phyloP scores from a whole-genome alignment of 2,329 filamentous ascomycete species.

The Fusarium floridanum region DNA sequence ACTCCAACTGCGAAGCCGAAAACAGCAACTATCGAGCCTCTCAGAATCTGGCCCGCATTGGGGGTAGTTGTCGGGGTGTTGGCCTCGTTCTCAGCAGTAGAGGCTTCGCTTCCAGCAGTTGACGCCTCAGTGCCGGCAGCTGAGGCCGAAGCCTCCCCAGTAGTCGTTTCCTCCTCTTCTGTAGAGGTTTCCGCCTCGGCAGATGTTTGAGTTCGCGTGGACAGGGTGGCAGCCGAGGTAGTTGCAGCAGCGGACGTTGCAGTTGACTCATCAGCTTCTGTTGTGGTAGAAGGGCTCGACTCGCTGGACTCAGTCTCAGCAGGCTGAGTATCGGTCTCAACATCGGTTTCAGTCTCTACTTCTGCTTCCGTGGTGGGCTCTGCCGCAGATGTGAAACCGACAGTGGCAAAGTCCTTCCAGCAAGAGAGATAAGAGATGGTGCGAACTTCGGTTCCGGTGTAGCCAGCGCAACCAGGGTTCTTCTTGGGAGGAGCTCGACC shows the following conservation, averaged over 20 bases:
- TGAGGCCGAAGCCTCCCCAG: background rate
- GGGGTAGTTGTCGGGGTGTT: background rate
- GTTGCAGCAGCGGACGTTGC: background rate
- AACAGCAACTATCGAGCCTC: conserved; percentile 5
- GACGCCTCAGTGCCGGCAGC: background rate
- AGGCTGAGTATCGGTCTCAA: background rate
- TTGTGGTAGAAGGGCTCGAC: background rate
- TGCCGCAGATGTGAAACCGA: background rate
- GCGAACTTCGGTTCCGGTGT: conserved; percentile 53
- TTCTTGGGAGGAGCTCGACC: conserved; percentile 65
- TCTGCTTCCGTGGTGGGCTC: background rate
- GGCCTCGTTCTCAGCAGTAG: background rate
- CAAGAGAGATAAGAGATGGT: conserved; percentile 33
- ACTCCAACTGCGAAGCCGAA: conserved; percentile 17
- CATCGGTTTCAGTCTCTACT: background rate
- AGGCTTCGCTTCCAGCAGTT: background rate
- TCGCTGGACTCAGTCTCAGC: background rate
- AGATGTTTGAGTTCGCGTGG: background rate
- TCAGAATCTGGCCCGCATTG: conserved; percentile 15
- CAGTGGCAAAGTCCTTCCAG: conserved; percentile 26
- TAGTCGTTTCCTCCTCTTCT: background rate
- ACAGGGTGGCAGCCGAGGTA: conserved; percentile 15
- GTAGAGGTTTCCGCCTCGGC: background rate
- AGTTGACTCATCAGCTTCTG: background rate
- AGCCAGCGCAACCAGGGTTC: conserved; percentile 61